phyloP scores from a whole-genome alignment of 306 rosid species.

The Lupinus albus region DNA sequence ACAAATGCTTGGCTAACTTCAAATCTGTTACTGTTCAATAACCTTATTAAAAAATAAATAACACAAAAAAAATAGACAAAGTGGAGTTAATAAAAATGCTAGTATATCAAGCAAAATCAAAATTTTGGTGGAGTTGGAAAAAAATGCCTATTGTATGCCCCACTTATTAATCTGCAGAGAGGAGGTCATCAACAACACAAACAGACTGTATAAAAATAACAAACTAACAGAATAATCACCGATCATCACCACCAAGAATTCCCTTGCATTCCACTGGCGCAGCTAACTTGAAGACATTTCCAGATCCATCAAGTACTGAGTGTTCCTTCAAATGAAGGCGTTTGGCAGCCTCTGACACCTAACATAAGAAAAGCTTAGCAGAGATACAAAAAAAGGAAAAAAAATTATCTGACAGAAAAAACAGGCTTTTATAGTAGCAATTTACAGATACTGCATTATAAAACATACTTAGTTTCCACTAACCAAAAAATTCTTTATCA shows the following conservation, averaged over 20 bases:
- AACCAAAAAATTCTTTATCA: slow-evolving; percentile 6
- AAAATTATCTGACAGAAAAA: slow-evolving; percentile 14
- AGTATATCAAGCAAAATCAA: slow-evolving; percentile 19
- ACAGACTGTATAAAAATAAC: slow-evolving; percentile 8
- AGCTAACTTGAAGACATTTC: slow-evolving; percentile 82
- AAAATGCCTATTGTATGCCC: neutral
- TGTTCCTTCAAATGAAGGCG: slow-evolving; percentile 94
- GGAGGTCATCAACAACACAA: slow-evolving; percentile 11
- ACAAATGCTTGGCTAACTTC: neutral
- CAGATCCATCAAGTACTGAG: slow-evolving; percentile 86
- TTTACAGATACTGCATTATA: slow-evolving; percentile 17
- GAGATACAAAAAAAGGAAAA: slow-evolving; percentile 26
- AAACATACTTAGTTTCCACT: slow-evolving; percentile 11
- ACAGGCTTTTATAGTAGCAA: neutral
- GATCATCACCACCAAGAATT: slow-evolving; percentile 96
- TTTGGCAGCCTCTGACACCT: slow-evolving; percentile 95
- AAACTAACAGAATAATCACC: slow-evolving; percentile 55
- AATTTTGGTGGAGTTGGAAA: slow-evolving; percentile 2
- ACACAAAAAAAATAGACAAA: slow-evolving; percentile 16
- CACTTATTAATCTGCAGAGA: neutral
- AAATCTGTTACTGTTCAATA: neutral
- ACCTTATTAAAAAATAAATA: neutral
- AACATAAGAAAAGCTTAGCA: slow-evolving; percentile 37
- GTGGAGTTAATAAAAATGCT: neutral
- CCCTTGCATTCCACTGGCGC: slow-evolving; percentile 99